Conservation (phyloP, 169 alveolate species). For the Plasmodium gallinaceum region DNA sequence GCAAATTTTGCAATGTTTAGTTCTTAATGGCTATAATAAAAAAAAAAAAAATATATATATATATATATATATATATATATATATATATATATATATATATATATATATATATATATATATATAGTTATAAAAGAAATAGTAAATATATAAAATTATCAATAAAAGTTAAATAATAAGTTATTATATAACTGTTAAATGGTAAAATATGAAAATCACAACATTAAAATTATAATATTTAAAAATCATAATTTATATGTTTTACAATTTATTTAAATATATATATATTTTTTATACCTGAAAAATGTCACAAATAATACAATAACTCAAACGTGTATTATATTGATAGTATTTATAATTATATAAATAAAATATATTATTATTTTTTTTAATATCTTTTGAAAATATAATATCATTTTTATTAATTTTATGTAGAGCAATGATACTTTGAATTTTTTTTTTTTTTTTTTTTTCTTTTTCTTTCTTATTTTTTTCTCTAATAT, state of each 20-base stretch:
- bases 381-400: slow-evolving; percentile 10
- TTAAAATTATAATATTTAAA: too few species aligned
- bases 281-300: slow-evolving; percentile 1
- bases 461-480: not conserved
- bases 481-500: not conserved
- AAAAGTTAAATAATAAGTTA: too few species aligned
- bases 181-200: too few species aligned
- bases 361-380: slow-evolving; percentile 1
- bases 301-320: slow-evolving; percentile 2
- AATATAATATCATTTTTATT: slow-evolving; percentile 18
- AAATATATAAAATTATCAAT: too few species aligned
- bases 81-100: not conserved
- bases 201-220: too few species aligned
- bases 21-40: slow-evolving; percentile 18
- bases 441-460: not conserved
- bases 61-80: not conserved
- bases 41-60: not conserved
- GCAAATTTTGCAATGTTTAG: slow-evolving; percentile 39
- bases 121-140: not conserved
- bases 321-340: not conserved
- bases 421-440: not conserved
- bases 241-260: too few species aligned
- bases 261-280: not conserved
- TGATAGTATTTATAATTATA: slow-evolving; percentile 1
- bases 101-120: not conserved